phyloP scores from a whole-genome alignment of 306 rosid species.

The Dalbergia oliveri region DNA sequence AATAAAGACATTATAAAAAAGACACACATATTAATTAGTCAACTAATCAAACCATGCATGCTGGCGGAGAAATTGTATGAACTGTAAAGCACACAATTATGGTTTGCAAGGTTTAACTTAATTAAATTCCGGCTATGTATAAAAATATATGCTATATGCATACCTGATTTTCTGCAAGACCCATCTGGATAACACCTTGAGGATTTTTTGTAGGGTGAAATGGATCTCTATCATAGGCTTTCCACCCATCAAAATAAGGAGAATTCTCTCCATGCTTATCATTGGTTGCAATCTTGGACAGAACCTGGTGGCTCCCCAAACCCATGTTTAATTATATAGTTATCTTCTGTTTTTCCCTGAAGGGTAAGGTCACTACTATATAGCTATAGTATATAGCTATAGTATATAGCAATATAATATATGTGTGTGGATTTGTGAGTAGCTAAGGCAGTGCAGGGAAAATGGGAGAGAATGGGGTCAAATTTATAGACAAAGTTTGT shows the following conservation, averaged over 20 bases:
- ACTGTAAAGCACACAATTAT: background rate
- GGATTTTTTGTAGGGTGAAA: slow-evolving; percentile 71
- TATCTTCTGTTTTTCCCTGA: background rate
- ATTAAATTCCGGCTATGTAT: too few species aligned
- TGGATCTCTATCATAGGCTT: slow-evolving; percentile 82
- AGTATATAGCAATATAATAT: background rate
- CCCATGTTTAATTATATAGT: slow-evolving; percentile 37
- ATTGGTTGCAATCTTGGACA: slow-evolving; percentile 78
- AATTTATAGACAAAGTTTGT: slow-evolving; percentile 42
- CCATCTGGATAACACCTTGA: slow-evolving; percentile 91
- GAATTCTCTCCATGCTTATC: slow-evolving; percentile 82
- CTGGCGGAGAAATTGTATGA: too few species aligned
- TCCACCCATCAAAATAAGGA: slow-evolving; percentile 94
- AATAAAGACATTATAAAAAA: background rate
- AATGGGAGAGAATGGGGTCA: background rate
- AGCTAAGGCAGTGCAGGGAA: background rate
- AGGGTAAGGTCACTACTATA: slow-evolving; percentile 9
- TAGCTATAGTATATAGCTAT: background rate
- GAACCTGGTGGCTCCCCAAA: slow-evolving; percentile 39
- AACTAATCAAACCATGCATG: background rate
- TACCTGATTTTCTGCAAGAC: slow-evolving; percentile 97
- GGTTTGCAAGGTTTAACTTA: background rate
- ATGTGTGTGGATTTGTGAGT: background rate
- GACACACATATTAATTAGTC: background rate
- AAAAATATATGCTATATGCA: too few species aligned